phyloP scores from a whole-genome alignment of 768 basidiomycete species.

The Hericium rajendrae region DNA sequence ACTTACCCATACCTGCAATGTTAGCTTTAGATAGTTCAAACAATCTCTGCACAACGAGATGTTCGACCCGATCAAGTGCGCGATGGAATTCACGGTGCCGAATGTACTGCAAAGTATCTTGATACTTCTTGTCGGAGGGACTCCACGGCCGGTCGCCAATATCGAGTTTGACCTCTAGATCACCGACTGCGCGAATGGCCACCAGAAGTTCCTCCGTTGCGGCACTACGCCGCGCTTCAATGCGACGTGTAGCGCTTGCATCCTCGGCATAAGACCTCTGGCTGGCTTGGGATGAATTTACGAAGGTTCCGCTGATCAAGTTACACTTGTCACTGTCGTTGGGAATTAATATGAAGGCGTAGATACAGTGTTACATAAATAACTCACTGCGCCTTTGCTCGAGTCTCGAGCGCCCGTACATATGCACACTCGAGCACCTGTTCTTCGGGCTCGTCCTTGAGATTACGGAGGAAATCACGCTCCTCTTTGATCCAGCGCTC shows the following conservation, averaged over 20 bases:
- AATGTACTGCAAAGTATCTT: not conserved
- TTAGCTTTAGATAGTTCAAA: not conserved
- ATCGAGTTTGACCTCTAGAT: not conserved
- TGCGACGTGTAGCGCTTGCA: too few species aligned
- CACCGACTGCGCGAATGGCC: not conserved
- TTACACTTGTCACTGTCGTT: too few species aligned
- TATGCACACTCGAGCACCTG: not conserved
- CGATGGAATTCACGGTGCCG: not conserved
- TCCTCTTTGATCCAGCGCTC: not conserved
- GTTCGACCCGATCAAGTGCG: not conserved
- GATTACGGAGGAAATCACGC: not conserved
- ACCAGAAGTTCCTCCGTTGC: not conserved
- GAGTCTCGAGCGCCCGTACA: not conserved
- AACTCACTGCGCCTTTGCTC: not conserved
- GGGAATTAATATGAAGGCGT: too few species aligned
- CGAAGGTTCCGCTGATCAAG: too few species aligned
- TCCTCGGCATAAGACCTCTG: too few species aligned
- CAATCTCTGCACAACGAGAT: not conserved
- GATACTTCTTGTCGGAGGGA: not conserved
- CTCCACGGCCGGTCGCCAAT: too few species aligned
- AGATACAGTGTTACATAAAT: too few species aligned
- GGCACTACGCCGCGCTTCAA: not conserved
- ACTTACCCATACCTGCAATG: not conserved
- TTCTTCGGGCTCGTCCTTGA: not conserved
- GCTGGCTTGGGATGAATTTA: too few species aligned